Percentiles rank a stretch among this genome's conserved stretches.
Conservation (phyloP, 2,329 filamentous ascomycete species). For the Fusarium goolgardi region DNA sequence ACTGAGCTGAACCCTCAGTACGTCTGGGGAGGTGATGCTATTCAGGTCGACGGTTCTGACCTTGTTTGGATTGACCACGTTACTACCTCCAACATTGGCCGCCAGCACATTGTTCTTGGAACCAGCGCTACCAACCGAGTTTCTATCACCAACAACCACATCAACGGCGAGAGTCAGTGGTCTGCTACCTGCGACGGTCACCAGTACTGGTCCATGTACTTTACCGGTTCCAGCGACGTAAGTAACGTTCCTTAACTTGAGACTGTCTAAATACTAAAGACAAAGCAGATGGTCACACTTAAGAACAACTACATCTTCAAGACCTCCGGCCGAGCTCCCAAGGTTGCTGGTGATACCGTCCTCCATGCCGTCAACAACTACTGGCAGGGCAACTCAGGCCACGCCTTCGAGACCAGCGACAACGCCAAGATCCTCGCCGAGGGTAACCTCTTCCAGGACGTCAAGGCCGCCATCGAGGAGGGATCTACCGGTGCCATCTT, state of each 20-base stretch:
- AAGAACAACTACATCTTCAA: slow-evolving; percentile 71
- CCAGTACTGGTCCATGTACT: slow-evolving; percentile 71
- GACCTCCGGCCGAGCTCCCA: slow-evolving; percentile 67
- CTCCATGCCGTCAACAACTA: slow-evolving; percentile 73
- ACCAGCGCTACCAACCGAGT: slow-evolving; percentile 64
- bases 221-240: slow-evolving; percentile 64
- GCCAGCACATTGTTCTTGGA: slow-evolving; percentile 71
- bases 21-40: slow-evolving; percentile 70
- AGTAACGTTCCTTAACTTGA: accelerated
- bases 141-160: slow-evolving; percentile 67
- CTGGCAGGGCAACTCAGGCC: slow-evolving; percentile 65
- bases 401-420: slow-evolving; percentile 65
- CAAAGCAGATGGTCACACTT: slow-evolving; percentile 58
- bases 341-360: slow-evolving; percentile 66
- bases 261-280: neutral
- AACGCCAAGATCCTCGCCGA: slow-evolving; percentile 62
- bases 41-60: slow-evolving; percentile 62
- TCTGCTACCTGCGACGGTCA: slow-evolving; percentile 69
- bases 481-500: slow-evolving; percentile 51
- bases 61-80: slow-evolving; percentile 65
- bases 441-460: slow-evolving; percentile 69
- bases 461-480: slow-evolving; percentile 56
- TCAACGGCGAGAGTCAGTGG: slow-evolving; percentile 65
- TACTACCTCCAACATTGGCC: slow-evolving; percentile 67
- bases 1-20: slow-evolving; percentile 67